Percentiles rank a stretch among this genome's conserved stretches.
Conservation (phyloP, 331 rosid genomes). For the Rosa hybrid region DNA sequence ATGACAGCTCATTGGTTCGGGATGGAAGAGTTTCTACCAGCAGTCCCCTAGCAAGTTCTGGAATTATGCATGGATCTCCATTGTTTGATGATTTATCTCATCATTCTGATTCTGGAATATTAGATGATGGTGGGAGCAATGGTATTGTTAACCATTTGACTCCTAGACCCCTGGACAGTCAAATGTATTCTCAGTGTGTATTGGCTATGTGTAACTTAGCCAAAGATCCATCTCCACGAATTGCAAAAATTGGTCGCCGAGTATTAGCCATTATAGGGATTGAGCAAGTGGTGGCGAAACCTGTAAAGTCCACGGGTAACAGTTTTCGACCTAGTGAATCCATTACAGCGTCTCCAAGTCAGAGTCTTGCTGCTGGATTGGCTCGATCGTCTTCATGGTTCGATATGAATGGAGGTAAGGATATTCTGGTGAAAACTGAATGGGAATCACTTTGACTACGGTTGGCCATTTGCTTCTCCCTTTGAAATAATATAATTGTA, state of each 20-base stretch:
- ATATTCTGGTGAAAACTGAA: conserved; percentile 9
- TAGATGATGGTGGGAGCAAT: conserved; percentile 78
- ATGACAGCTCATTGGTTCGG: conserved; percentile 61
- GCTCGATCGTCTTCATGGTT: conserved; percentile 97
- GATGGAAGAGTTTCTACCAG: conserved; percentile 86
- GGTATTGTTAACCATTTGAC: conserved; percentile 67
- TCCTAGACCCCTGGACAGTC: conserved; percentile 69
- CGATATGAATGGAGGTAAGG: conserved; percentile 90
- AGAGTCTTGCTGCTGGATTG: conserved; percentile 66
- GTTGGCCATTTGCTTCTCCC: neutral
- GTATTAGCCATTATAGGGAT: conserved; percentile 91
- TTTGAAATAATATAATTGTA: neutral
- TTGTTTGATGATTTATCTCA: conserved; percentile 86
- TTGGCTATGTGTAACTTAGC: conserved; percentile 87
- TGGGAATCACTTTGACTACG: conserved; percentile 5
- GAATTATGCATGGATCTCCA: conserved; percentile 94
- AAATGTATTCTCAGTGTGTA: conserved; percentile 80
- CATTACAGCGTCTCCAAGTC: conserved; percentile 38
- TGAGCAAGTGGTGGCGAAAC: conserved; percentile 90
- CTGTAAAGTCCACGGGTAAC: conserved; percentile 44
- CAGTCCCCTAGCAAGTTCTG: conserved; percentile 84
- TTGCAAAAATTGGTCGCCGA: conserved; percentile 87
- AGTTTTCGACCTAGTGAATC: conserved; percentile 54
- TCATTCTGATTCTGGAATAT: conserved; percentile 94
- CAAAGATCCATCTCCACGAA: conserved; percentile 98